These are phyloP conservation scores for Thuja plicata DNA, from an alignment of 83 land plant genomes.

Conservation along the genomic window DNA sequence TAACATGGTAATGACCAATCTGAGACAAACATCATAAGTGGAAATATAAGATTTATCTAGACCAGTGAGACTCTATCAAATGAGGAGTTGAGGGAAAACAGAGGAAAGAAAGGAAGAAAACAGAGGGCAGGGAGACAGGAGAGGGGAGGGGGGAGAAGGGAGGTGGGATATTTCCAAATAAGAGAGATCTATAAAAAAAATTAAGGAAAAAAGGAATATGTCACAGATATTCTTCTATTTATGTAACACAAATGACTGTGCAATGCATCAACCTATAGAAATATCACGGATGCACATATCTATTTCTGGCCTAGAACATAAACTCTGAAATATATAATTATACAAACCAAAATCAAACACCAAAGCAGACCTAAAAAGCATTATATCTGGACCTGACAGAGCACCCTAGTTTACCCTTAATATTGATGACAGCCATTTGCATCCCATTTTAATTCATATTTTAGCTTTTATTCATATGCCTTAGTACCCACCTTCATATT, in stretches of 20 bases:
- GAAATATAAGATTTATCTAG: neutral
- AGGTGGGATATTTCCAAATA: neutral
- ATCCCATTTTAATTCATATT: too few species aligned
- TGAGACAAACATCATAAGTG: neutral
- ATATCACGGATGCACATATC: neutral
- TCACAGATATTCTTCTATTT: neutral
- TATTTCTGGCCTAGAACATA: neutral
- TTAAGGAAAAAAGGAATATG: neutral
- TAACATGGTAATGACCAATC: neutral
- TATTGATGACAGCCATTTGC: too few species aligned
- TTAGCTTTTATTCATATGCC: too few species aligned
- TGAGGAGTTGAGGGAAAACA: neutral
- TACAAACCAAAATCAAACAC: neutral
- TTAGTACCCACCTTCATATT: too few species aligned
- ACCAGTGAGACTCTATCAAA: neutral
- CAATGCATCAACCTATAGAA: neutral
- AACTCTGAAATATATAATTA: neutral
- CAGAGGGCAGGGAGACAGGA: neutral
- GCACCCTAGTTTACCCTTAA: neutral
- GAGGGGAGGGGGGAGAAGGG: neutral
- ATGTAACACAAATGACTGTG: neutral
- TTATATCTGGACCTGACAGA: neutral
- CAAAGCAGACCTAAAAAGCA: neutral
- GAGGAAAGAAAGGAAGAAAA: neutral
- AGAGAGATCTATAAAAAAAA: neutral